Evolutionary conservation across 2,329 filamentous ascomycete species (phyloP), one percentile per base, ranked within the genome.

Genomic region (Huntiella moniliformis): DNA sequence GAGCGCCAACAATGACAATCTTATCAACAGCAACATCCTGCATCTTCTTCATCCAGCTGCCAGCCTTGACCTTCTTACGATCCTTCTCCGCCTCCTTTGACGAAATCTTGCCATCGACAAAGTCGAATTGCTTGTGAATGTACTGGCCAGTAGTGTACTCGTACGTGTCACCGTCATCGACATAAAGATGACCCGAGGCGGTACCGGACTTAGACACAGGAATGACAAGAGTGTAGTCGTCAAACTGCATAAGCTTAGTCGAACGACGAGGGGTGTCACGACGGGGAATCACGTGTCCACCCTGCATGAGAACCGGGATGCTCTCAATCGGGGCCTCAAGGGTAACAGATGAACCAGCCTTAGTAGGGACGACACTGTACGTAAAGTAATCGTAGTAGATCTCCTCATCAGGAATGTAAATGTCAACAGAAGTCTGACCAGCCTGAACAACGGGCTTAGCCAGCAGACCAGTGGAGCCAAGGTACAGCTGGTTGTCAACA

Each of bases 301-400:
- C 88, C 53, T 82, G 85, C 81, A 96, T 91, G 38, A 98, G 68
- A 11, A 98, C 63, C 0, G 91, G 88, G 13, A 94, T 82, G 55
- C 79, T 84, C 47, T 94, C 82, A 3, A 96, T 68, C 0, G 87
- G 83, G 0, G 88, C 83, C 1, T 74, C 63, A 34, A 95, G 66
- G 1, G 73, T 80, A 51, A 84, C 67, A 35, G 64, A 66, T 59
- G 80, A 79, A 52, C 83, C 82, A 51, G 78, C 76, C 17, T 79
- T 72, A 16, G 77, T 78, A 35, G 67, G 61, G 57, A 92, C 76
- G 38, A 75, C 66, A 37, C 79, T 75, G 64, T 85, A 95, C 55
- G 84, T 84, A 58, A 91, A 92, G 66, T 98, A 98, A 62, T 96
- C 83, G 57, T 87, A 98, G 62, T 98, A 96, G 45, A 82, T 72